Evolutionary conservation across 2,329 filamentous ascomycete genomes (phyloP).

Genomic region (Corynespora cassiicola): DNA sequence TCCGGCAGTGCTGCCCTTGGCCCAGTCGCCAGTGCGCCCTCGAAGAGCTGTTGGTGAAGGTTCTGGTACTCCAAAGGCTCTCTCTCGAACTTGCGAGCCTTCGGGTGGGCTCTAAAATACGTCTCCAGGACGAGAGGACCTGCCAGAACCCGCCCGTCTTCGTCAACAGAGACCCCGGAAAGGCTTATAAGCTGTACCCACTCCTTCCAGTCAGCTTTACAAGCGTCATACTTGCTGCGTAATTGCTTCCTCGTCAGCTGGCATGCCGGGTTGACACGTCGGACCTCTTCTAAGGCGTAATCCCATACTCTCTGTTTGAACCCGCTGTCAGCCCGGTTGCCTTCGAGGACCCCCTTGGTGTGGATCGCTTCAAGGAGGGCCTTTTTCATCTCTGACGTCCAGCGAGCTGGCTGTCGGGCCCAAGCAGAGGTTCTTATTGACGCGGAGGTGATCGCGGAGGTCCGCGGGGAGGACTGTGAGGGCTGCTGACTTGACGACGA

Average conservation of each 20-base stretch:
- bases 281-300: background rate
- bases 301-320: background rate
- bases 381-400: background rate
- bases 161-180: background rate
- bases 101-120: background rate
- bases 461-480: no score
- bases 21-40: background rate
- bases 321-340: background rate
- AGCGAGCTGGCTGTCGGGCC: background rate
- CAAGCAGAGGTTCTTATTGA: no score
- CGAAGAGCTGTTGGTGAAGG: background rate
- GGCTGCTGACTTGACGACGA: no score
- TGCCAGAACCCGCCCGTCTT: background rate
- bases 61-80: background rate
- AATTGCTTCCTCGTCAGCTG: background rate
- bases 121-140: background rate
- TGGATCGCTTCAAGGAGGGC: background rate
- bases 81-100: background rate
- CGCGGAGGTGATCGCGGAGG: no score
- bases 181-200: background rate
- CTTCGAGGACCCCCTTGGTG: background rate
- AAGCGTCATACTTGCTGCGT: background rate
- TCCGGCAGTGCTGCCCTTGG: background rate
- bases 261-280: no score
- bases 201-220: background rate